phyloP scores from a whole-genome alignment of 768 basidiomycete species.

The Tephrocybe sp. region DNA sequence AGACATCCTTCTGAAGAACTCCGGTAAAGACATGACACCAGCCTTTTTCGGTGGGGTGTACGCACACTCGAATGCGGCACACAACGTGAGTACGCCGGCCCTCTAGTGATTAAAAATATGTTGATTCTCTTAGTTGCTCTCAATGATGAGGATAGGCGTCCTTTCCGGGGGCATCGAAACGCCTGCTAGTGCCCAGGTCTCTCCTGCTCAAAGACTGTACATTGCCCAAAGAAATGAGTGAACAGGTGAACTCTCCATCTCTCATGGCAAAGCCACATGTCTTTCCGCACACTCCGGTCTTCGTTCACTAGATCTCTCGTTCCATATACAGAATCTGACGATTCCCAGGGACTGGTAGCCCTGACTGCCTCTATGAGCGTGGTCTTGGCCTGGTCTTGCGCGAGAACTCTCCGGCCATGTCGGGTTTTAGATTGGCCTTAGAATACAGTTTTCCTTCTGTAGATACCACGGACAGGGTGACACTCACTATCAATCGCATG shows the following conservation, averaged over 20 bases:
- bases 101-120: not conserved
- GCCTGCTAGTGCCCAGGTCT: conserved; percentile 40
- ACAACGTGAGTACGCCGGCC: conserved; percentile 48
- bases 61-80: conserved; percentile 80
- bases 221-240: conserved; percentile 26
- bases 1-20: conserved; percentile 48
- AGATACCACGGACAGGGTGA: not conserved
- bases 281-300: too few species aligned
- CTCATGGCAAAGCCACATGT: too few species aligned
- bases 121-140: conserved; percentile 43
- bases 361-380: not conserved
- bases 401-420: not conserved
- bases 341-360: not conserved
- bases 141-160: conserved; percentile 76
- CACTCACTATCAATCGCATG: not conserved
- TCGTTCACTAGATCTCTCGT: too few species aligned
- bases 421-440: not conserved
- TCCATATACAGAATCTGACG: too few species aligned
- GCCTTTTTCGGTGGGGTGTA: conserved; percentile 87
- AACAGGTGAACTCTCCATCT: not conserved
- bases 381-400: too few species aligned
- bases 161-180: conserved; percentile 64
- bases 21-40: conserved; percentile 82
- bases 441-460: not conserved
- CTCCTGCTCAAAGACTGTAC: conserved; percentile 43